Conservation (phyloP, 352 stramenopile species). For the Phytophthora nicotianae region DNA sequence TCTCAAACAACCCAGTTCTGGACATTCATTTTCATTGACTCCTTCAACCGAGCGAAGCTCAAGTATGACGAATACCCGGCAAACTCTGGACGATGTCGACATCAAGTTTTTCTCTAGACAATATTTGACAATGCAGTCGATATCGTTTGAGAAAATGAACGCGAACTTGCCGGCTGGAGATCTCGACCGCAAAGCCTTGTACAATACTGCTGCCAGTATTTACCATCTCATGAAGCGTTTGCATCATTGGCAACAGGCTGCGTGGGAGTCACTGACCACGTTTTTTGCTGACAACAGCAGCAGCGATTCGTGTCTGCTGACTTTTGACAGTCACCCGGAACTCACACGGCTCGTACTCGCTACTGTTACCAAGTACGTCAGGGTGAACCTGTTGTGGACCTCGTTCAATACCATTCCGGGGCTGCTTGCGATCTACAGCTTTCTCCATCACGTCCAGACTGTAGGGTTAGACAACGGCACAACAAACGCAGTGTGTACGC, state of each 20-base stretch:
- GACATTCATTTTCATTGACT: conserved; percentile 3
- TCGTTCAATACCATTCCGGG: conserved; percentile 51
- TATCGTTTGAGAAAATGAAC: conserved; percentile 30
- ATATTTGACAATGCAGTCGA: conserved; percentile 42
- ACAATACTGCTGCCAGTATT: conserved; percentile 33
- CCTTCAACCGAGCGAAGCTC: conserved; percentile 1
- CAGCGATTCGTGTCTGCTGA: conserved; percentile 29
- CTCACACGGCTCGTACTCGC: conserved; percentile 61
- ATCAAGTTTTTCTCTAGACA: conserved; percentile 56
- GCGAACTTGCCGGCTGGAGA: conserved; percentile 15
- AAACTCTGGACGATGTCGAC: conserved; percentile 26
- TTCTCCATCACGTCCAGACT: conserved; percentile 32
- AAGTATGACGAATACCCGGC: conserved; percentile 10
- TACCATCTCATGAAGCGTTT: conserved; percentile 71
- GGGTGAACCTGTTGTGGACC: conserved; percentile 65
- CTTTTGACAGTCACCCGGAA: conserved; percentile 59
- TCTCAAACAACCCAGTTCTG: conserved; percentile 7
- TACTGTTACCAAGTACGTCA: conserved; percentile 60
- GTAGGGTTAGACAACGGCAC: background rate
- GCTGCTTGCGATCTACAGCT: conserved; percentile 51
- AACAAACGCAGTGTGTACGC: conserved; percentile 24
- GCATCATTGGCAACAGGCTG: conserved; percentile 64
- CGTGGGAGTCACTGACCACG: conserved; percentile 53
- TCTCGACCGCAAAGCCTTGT: conserved; percentile 25
- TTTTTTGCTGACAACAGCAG: conserved; percentile 40